Conservation (phyloP, 345 rosid species). For the Dipteronia sinensis region DNA sequence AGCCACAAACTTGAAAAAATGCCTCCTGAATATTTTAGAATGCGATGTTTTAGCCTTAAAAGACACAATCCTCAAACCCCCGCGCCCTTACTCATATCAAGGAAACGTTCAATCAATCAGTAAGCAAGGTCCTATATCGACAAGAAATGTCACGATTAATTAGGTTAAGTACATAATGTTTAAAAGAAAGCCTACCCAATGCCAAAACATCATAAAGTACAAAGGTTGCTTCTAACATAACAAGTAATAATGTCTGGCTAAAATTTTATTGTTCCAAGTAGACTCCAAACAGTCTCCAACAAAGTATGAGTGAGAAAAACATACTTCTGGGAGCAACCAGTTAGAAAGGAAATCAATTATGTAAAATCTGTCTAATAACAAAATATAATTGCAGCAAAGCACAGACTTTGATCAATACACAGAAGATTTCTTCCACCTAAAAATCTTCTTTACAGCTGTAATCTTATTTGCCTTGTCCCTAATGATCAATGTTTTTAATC, state of each 20-base stretch:
- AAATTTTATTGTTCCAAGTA: background rate
- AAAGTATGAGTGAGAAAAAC: background rate
- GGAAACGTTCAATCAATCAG: background rate
- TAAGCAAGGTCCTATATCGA: background rate
- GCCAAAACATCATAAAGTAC: background rate
- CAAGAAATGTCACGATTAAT: background rate
- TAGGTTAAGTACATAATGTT: too few relatives aligned
- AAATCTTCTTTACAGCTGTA: background rate
- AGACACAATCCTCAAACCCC: background rate
- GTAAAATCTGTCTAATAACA: background rate
- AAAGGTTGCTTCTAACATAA: background rate
- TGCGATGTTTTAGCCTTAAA: background rate
- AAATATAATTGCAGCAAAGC: background rate
- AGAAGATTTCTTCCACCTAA: background rate
- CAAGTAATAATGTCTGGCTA: background rate
- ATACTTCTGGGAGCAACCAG: background rate
- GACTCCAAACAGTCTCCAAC: background rate
- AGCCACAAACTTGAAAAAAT: background rate
- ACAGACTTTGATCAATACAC: background rate
- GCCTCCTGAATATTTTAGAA: too few relatives aligned
- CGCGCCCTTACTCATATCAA: background rate
- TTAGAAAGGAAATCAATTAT: background rate
- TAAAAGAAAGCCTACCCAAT: background rate
- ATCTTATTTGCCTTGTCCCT: background rate
- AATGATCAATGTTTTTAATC: background rate